These are phyloP conservation scores for Stachybotrys chlorohalonatus DNA, from an alignment of 2,329 filamentous ascomycete species.

Conservation along the genomic window DNA sequence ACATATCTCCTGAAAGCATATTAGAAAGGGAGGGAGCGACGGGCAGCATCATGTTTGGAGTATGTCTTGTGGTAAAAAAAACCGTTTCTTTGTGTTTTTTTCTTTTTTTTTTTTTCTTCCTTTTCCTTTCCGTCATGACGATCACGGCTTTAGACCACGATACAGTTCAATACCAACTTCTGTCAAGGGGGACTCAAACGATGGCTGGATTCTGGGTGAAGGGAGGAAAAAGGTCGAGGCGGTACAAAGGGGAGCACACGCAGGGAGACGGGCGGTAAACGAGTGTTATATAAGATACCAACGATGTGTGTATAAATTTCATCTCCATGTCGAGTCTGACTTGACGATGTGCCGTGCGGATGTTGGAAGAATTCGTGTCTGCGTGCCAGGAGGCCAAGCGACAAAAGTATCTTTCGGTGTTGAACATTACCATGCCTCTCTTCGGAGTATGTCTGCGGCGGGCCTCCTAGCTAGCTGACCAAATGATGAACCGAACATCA, in stretches of 20 bases:
- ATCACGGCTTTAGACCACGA: not conserved
- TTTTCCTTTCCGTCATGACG: constrained; percentile 5
- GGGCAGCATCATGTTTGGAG: not conserved
- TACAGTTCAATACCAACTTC: not conserved
- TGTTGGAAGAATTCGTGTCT: too few species aligned
- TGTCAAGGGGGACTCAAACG: not conserved
- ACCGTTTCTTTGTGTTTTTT: not conserved
- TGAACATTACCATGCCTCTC: too few species aligned
- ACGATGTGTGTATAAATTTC: not conserved
- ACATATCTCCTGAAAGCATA: not conserved
- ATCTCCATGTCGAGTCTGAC: not conserved
- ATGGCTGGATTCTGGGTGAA: not conserved
- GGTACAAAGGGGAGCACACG: not conserved
- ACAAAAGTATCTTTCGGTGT: too few species aligned
- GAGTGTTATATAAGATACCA: not conserved
- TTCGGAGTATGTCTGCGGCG: too few species aligned
- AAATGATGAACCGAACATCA: too few species aligned
- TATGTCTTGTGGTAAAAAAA: not conserved
- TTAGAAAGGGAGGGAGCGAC: not conserved
- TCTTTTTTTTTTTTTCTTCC: not conserved
- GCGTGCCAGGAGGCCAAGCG: too few species aligned
- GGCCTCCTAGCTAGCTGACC: too few species aligned
- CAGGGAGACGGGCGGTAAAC: not conserved
- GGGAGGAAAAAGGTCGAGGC: not conserved
- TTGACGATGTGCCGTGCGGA: too few species aligned